phyloP scores from a whole-genome alignment of 768 basidiomycete species.

The Lentinula detonsa region DNA sequence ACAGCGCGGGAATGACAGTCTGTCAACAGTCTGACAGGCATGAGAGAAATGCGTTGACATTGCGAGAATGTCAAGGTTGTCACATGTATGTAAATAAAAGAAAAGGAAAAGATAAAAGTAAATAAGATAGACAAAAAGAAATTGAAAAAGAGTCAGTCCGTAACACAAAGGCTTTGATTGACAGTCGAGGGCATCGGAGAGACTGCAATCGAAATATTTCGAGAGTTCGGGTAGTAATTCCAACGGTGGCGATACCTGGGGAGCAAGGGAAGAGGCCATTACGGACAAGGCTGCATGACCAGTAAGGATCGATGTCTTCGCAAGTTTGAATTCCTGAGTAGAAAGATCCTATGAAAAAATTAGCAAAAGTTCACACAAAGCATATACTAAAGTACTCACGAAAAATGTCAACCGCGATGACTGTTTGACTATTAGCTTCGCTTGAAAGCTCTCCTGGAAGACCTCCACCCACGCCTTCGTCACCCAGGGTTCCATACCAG shows the following conservation, averaged over 20 bases:
- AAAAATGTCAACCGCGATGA: not conserved
- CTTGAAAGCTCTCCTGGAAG: not conserved
- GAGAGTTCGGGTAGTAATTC: conserved; percentile 4
- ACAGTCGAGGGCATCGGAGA: conserved; percentile 11
- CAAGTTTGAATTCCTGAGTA: not conserved
- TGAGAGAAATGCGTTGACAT: too few species aligned
- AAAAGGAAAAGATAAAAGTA: too few species aligned
- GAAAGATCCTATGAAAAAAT: not conserved
- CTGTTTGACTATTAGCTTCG: not conserved
- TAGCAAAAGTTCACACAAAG: not conserved
- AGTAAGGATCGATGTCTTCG: not conserved
- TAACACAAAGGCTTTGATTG: conserved; percentile 16
- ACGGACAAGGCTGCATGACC: conserved; percentile 7
- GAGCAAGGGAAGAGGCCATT: conserved; percentile 11
- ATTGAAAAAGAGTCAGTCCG: too few species aligned
- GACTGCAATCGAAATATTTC: conserved; percentile 6
- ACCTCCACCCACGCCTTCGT: not conserved
- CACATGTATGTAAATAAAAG: too few species aligned
- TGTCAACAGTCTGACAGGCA: too few species aligned
- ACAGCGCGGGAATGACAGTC: too few species aligned
- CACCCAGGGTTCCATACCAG: not conserved
- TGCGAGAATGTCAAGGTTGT: too few species aligned
- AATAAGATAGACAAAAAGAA: too few species aligned
- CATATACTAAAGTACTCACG: not conserved
- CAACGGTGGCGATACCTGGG: conserved; percentile 3